A percentile compares a stretch with the other conserved stretches of the same genome.
These are phyloP conservation scores for Mariannaea sp. DNA, from an alignment of 2,329 filamentous ascomycete genomes.

Conservation along the genomic window DNA sequence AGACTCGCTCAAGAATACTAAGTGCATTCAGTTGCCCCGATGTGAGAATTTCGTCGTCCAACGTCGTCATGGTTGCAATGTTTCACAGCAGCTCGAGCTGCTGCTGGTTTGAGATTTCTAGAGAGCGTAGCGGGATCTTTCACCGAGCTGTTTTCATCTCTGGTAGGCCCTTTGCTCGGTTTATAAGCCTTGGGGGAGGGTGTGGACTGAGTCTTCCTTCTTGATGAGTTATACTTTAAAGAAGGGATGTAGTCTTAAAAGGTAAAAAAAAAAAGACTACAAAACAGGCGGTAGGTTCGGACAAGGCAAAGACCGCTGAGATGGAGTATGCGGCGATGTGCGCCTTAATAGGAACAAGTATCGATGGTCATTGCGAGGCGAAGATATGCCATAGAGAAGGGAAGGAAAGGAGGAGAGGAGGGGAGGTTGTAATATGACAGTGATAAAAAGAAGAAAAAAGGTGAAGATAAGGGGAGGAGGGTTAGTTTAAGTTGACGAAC, in stretches of 20 bases:
- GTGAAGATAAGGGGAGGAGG: no score
- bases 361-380: slow-evolving; percentile 20
- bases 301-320: background rate
- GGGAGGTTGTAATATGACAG: background rate
- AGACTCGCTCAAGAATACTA: slow-evolving; percentile 66
- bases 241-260: no score
- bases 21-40: slow-evolving; percentile 57
- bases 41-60: slow-evolving; percentile 16
- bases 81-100: background rate
- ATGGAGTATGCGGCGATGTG: slow-evolving; percentile 6
- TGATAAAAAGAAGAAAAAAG: background rate
- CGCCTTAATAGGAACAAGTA: slow-evolving; percentile 8
- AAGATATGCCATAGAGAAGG: slow-evolving; percentile 19
- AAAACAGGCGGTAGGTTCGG: background rate
- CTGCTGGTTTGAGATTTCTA: background rate
- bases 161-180: no score
- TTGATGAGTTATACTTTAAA: no score
- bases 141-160: slow-evolving; percentile 9
- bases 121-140: background rate
- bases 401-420: slow-evolving; percentile 19
- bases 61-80: slow-evolving; percentile 27
- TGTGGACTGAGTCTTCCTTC: no score
- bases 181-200: no score
- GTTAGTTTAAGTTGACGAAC: slow-evolving; percentile 30
- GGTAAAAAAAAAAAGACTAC: background rate